Conservation (phyloP, 306 rosid species). For the Pyrus betulifolia region DNA sequence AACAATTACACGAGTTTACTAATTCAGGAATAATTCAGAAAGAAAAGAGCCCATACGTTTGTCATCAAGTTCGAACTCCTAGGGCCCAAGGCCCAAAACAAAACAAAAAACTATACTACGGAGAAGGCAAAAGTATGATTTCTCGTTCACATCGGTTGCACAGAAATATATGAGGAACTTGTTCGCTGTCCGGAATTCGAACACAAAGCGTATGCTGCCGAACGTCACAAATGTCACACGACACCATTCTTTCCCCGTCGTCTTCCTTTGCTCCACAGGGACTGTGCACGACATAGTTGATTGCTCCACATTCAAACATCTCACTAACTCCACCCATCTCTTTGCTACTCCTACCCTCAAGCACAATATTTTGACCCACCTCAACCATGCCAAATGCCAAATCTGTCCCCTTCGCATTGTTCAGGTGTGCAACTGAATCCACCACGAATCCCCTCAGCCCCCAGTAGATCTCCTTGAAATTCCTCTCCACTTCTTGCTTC, state of each 20-base stretch:
- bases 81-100: too few relatives aligned
- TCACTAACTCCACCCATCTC: conserved; percentile 12
- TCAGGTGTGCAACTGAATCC: conserved; percentile 39
- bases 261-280: conserved; percentile 74
- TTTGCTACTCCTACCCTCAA: conserved; percentile 31
- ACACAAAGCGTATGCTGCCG: conserved; percentile 79
- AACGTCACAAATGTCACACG: conserved; percentile 81
- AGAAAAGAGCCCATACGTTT: too few relatives aligned
- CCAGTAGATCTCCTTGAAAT: conserved; percentile 66
- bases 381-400: conserved; percentile 46
- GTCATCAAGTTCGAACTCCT: too few relatives aligned
- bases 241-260: conserved; percentile 79
- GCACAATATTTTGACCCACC: conserved; percentile 51
- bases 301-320: conserved; percentile 36
- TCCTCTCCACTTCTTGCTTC: conserved; percentile 59
- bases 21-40: too few relatives aligned
- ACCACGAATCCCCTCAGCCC: conserved; percentile 54
- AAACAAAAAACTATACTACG: neutral
- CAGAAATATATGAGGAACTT: conserved; percentile 64
- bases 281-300: conserved; percentile 39
- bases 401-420: conserved; percentile 32
- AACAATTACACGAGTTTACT: neutral
- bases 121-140: conserved; percentile 47
- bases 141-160: conserved; percentile 73
- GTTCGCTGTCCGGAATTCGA: conserved; percentile 56